Base-by-base conservation (phyloP, 805 yeast species). In the Cyberlindnera euphorbiae region DNA sequence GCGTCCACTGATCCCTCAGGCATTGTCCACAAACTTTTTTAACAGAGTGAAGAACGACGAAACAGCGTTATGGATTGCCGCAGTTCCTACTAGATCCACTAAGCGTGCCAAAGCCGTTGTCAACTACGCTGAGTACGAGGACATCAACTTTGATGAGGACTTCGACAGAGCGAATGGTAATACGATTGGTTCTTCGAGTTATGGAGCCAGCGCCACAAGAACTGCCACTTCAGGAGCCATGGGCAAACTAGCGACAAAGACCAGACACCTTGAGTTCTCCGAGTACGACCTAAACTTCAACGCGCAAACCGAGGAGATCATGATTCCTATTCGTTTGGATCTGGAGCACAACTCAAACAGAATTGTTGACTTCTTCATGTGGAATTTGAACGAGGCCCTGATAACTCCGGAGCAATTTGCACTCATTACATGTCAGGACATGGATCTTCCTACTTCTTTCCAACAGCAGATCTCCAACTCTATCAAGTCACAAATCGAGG, bases 371-470 rank as follows among this genome's bases (percentile, higher is more conserved):
- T 84, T 95, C 1, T 82, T 93, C 49, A 69, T 88, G 36, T 93
- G 97, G 97, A 89, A 93, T 58, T 55, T 82, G 36, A 77, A 85
- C 53, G 98, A 93, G 52, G 63, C 73, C n/a, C 67, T 79, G 2
- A 58, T 84, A 7, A 71, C 89, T 41, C 96, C 97, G 0, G 97
- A 90, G 54, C 90, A 85, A 47, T 93, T 93, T 62, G 90, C 96
- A 0, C 66, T 74, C 11, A 73, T 86, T 18, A 73, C 89, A 50
- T 80, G 94, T 51, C 74, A 76, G 37, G 98, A 93, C 49, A 67
- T 93, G 45, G 96, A 88, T 41, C 71, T 93, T 26, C 85, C 94
- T 4, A 71, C 64, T 18, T 66, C 71, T 8, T 69, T 78, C 36
- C 86, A 82, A 47, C 60, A 66, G 30, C 77, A 73, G 43, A 78